A percentile compares a stretch with the other conserved stretches of the same genome.
Conservation (phyloP, 768 basidiomycete genomes). For the Tephrocybe sp. region DNA sequence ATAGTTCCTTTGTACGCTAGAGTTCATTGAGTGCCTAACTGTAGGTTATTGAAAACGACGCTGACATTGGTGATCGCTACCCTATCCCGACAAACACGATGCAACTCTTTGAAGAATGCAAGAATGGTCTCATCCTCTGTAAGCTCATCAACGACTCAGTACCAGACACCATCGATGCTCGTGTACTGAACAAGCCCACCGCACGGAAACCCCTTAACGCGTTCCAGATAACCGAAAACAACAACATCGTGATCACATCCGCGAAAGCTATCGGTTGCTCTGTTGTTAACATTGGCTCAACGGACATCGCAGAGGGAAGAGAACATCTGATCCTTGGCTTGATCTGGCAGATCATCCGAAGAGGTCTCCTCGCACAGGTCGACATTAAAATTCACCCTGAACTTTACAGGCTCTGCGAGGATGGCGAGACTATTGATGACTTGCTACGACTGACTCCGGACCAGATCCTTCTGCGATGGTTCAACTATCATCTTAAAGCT, state of each 20-base stretch:
- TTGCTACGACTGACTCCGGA: conserved; percentile 92
- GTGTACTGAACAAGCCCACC: conserved; percentile 91
- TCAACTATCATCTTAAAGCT: conserved; percentile 97
- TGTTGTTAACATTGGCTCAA: conserved; percentile 96
- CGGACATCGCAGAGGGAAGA: conserved; percentile 87
- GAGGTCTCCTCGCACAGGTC: conserved; percentile 90
- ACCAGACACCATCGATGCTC: conserved; percentile 97
- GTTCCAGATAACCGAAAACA: conserved; percentile 99
- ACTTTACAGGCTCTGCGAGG: conserved; percentile 92
- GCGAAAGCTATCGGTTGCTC: conserved; percentile 98
- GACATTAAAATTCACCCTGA: conserved; percentile 99
- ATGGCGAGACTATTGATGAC: conserved; percentile 96
- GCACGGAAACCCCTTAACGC: conserved; percentile 85
- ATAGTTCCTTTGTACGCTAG: not conserved
- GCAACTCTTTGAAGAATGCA: conserved; percentile 97
- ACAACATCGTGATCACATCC: conserved; percentile 98
- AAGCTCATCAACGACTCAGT: conserved; percentile 99
- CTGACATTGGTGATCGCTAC: conserved; percentile 76
- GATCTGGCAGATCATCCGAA: conserved; percentile 98
- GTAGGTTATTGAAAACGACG: conserved; percentile 88
- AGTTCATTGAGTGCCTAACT: conserved; percentile 5
- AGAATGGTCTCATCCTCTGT: conserved; percentile 93
- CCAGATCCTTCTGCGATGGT: conserved; percentile 97
- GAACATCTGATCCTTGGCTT: conserved; percentile 97
- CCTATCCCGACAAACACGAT: conserved; percentile 96